Conservation (phyloP, 1,284 basidiomycete species). For the Peniophora sp. region DNA sequence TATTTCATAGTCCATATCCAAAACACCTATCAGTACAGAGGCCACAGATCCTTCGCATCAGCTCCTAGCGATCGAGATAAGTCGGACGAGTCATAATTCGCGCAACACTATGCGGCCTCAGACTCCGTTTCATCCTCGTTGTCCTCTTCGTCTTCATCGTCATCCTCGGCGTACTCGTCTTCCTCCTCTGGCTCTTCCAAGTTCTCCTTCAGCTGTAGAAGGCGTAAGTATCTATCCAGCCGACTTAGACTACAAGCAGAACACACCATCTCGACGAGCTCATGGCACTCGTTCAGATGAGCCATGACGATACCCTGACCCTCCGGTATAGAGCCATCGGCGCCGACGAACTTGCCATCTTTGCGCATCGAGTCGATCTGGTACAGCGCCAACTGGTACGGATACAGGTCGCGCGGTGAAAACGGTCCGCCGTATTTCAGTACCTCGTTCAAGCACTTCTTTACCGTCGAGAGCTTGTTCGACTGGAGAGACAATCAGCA, state of each 20-base stretch:
- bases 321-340: constrained; percentile 82
- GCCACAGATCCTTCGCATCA: no score
- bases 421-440: constrained; percentile 95
- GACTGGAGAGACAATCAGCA: constrained; percentile 42
- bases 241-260: no score
- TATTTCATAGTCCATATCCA: no score
- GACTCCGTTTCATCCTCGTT: constrained; percentile 3
- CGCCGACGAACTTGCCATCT: constrained; percentile 88
- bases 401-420: constrained; percentile 92
- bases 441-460: constrained; percentile 97
- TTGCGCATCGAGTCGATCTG: constrained; percentile 92
- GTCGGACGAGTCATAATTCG: no score
- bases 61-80: no score
- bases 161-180: constrained; percentile 14
- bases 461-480: constrained; percentile 89
- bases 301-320: constrained; percentile 97
- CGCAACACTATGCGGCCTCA: neutral
- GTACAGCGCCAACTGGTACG: constrained; percentile 92
- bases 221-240: no score
- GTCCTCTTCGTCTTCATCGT: constrained; percentile 18
- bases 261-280: constrained; percentile 84
- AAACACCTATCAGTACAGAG: no score
- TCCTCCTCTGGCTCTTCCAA: no score
- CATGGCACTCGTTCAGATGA: constrained; percentile 94
- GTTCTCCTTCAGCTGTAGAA: no score